Conservation (phyloP, 1,284 basidiomycete species). For the Ustilago lituana region DNA sequence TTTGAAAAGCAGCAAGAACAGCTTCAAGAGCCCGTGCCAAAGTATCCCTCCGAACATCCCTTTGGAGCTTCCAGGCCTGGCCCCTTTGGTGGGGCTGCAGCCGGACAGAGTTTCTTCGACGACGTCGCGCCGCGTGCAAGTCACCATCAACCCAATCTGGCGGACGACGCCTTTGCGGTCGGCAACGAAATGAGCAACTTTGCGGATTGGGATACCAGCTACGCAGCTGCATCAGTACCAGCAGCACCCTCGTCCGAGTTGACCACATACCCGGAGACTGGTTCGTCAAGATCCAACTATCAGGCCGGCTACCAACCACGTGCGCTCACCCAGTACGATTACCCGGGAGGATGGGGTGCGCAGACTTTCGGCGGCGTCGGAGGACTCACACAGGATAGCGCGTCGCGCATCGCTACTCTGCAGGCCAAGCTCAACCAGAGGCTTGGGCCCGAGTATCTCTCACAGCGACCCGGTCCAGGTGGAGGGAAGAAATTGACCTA, state of each 20-base stretch:
- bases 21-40: background rate
- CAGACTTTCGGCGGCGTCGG: constrained; percentile 27
- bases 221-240: constrained; percentile 7
- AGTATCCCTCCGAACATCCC: constrained; percentile 37
- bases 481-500: constrained; percentile 81
- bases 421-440: constrained; percentile 86
- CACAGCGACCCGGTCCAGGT: constrained; percentile 85
- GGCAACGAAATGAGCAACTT: constrained; percentile 25
- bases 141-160: too few species aligned
- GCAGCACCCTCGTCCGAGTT: constrained; percentile 1
- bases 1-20: constrained; percentile 34
- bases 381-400: constrained; percentile 50
- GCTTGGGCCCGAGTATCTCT: constrained; percentile 92
- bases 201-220: constrained; percentile 19
- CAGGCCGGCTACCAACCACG: constrained; percentile 14
- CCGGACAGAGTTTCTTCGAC: too few species aligned
- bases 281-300: constrained; percentile 4
- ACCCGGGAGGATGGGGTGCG: constrained; percentile 49
- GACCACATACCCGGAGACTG: background rate
- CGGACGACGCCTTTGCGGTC: constrained; percentile 12
- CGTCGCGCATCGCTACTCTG: constrained; percentile 72
- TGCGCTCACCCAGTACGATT: constrained; percentile 41
- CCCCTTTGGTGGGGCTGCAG: constrained; percentile 36
- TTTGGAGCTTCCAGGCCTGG: constrained; percentile 31
- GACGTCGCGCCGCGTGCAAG: too few species aligned